Conservation (phyloP, 345 rosid genomes). For the Corchorus capsularis region DNA sequence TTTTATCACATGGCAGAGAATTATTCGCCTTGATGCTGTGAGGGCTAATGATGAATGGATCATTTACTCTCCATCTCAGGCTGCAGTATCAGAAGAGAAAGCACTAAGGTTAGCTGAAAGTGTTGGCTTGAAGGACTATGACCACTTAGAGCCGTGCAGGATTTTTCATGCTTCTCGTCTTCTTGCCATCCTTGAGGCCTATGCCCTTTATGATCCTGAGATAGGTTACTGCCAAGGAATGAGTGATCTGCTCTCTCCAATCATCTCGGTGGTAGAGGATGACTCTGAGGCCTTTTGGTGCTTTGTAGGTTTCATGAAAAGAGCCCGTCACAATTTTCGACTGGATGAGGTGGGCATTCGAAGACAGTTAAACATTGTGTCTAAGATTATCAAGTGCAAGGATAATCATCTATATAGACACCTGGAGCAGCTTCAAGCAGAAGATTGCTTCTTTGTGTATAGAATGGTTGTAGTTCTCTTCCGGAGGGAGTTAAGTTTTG, state of each 20-base stretch:
- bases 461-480: conserved; percentile 94
- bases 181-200: conserved; percentile 88
- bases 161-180: conserved; percentile 85
- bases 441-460: conserved; percentile 92
- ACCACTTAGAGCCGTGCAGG: conserved; percentile 79
- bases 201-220: conserved; percentile 79
- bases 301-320: conserved; percentile 91
- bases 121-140: conserved; percentile 76
- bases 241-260: conserved; percentile 91
- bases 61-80: conserved; percentile 68
- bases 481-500: conserved; percentile 77
- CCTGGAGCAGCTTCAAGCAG: conserved; percentile 88
- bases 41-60: conserved; percentile 87
- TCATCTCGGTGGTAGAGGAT: conserved; percentile 74
- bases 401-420: conserved; percentile 80
- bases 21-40: conserved; percentile 88
- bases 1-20: conserved; percentile 85
- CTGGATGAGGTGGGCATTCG: conserved; percentile 93
- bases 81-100: conserved; percentile 52
- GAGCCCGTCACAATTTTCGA: conserved; percentile 89
- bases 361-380: conserved; percentile 72
- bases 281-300: conserved; percentile 92
- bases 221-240: conserved; percentile 96
- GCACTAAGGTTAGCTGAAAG: conserved; percentile 60
- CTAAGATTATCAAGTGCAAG: conserved; percentile 84